Evolutionary conservation across 202 grass and related monocot genomes (phyloP), one percentile per base, ranked within the genome.

Genomic region (Panicum hallii): DNA sequence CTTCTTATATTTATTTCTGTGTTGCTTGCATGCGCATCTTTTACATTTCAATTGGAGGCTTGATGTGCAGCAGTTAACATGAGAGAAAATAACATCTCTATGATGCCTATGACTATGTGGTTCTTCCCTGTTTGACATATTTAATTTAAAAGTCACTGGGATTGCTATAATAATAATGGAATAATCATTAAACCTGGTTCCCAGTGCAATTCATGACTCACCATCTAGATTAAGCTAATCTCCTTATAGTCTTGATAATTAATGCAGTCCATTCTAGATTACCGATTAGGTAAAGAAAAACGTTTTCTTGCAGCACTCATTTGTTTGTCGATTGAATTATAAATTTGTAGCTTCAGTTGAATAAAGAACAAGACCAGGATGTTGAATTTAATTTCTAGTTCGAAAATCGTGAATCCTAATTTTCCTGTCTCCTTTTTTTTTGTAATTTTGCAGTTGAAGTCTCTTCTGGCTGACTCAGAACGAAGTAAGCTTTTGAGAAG

Each of bases 401-500:
- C 54, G 7, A n/a, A 34, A 84, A 5, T 32, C 20, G n/a, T 30
- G 19, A 67, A 15, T 20, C 4, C 28, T 20, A 32, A 71, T 75
- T 54, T 72, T 63, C 20, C 67, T 70, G n/a, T 50, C 65, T 23
- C 41, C 41, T 67, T 79, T 7, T 79, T 73, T 46, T 67, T 42
- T 61, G 30, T 63, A 79, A 82, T 91, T 84, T 88, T 77, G 83
- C 90, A 95, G 93, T 74, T 99, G 86, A 95, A 95, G 84, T 81
- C 93, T 80, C 85, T 99, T 85, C 61, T 95, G 75, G 88, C 91
- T 77, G 96, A 99, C 82, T 83, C 91, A 48, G 89, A 93, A 87
- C 88, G 93, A 79, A 84, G 22, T 53, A 92, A 89, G 63, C 78
- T 99, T 79, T 79, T 90, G 58, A 92, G 69, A 74, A 98, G 95